Percentiles rank a stretch among this genome's conserved stretches.
phyloP scores from a whole-genome alignment of 202 grass and related monocot species.

The Zoysia matrella region DNA sequence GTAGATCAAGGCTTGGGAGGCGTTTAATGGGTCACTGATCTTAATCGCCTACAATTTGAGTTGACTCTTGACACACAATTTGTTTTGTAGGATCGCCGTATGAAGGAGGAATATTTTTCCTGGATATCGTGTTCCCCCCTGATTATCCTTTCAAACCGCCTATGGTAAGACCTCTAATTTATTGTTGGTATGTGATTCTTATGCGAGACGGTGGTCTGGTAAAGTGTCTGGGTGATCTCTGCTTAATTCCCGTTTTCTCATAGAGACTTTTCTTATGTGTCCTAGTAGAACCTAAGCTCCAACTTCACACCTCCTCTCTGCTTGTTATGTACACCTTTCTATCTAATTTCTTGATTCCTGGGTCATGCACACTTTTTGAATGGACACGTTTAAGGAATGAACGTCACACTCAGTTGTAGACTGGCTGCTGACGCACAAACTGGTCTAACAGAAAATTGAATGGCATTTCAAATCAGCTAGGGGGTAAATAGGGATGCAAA shows the following conservation, averaged over 20 bases:
- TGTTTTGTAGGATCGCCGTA: too few relatives aligned
- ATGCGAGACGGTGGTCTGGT: background rate
- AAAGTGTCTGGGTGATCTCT: constrained; percentile 1
- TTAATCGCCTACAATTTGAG: too few relatives aligned
- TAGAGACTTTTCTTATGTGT: background rate
- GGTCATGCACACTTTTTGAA: constrained; percentile 13
- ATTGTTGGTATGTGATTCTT: background rate
- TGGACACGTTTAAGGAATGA: constrained; percentile 36
- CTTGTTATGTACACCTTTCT: constrained; percentile 2
- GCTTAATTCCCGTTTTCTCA: background rate
- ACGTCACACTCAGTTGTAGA: constrained; percentile 10
- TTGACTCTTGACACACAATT: too few relatives aligned
- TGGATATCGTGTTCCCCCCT: constrained; percentile 67
- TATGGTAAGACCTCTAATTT: constrained; percentile 50
- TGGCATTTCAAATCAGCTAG: background rate
- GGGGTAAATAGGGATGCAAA: background rate
- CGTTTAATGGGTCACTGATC: background rate
- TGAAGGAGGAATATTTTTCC: constrained; percentile 95
- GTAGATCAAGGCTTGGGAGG: background rate
- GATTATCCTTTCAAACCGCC: constrained; percentile 75
- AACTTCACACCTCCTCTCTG: background rate
- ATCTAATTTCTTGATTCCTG: constrained; percentile 22
- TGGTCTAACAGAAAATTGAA: constrained; percentile 20
- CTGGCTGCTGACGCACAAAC: constrained; percentile 6
- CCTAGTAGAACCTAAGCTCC: constrained; percentile 15